phyloP scores from a whole-genome alignment of 1,139 yeast genomes.

The Blastobotrys malaysiensis region DNA sequence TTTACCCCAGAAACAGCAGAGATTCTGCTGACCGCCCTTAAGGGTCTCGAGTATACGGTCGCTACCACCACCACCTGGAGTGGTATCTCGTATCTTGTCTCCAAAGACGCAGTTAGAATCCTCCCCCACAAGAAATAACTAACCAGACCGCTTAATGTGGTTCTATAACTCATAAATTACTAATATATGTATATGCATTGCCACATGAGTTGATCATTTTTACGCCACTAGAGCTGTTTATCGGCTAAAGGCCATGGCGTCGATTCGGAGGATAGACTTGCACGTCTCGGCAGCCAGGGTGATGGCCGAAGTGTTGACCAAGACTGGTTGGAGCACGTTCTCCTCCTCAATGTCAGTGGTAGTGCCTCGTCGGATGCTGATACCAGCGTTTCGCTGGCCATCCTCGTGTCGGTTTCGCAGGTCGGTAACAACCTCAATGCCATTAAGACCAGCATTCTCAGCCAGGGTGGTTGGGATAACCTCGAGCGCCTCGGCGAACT shows the following conservation, averaged over 20 bases:
- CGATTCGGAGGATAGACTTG: slow-evolving; percentile 90
- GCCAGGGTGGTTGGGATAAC: slow-evolving; percentile 96
- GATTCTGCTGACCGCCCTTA: slow-evolving; percentile 19
- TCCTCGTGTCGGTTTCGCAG: slow-evolving; percentile 85
- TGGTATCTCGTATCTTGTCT: slow-evolving; percentile 70
- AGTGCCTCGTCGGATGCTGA: slow-evolving; percentile 89
- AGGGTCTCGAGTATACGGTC: slow-evolving; percentile 50
- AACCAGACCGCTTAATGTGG: background rate
- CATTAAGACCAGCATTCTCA: slow-evolving; percentile 95
- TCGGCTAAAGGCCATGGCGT: slow-evolving; percentile 84
- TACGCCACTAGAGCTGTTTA: slow-evolving; percentile 30
- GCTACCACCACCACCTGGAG: slow-evolving; percentile 73
- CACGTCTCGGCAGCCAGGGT: slow-evolving; percentile 95
- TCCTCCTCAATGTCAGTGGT: slow-evolving; percentile 89
- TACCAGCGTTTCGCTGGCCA: slow-evolving; percentile 93
- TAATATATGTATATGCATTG: background rate
- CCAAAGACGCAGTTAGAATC: slow-evolving; percentile 60
- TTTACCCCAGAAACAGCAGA: slow-evolving; percentile 25
- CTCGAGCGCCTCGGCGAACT: slow-evolving; percentile 92
- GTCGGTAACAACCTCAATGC: slow-evolving; percentile 92
- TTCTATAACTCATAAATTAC: background rate
- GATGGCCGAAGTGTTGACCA: slow-evolving; percentile 90
- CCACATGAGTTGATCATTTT: background rate
- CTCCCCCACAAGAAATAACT: slow-evolving; percentile 20
- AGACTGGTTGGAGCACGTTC: slow-evolving; percentile 92